phyloP scores from a whole-genome alignment of 2,329 filamentous ascomycete genomes.

The Aspergillus persii region DNA sequence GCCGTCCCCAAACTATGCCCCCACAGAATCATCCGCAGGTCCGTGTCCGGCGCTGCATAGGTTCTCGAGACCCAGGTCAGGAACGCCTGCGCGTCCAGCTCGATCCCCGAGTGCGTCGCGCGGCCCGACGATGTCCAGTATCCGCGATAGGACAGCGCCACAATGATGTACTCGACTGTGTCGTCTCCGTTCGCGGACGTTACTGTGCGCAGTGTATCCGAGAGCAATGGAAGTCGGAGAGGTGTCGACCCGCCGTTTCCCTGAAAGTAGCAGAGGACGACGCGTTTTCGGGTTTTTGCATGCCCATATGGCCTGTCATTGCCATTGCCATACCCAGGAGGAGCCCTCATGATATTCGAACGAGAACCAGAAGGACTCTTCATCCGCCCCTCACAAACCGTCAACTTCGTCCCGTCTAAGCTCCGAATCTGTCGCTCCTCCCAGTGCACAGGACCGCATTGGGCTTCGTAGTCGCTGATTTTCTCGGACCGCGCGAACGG shows the following conservation, averaged over 20 bases:
- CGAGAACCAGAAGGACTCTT: neutral
- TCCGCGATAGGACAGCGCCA: conserved; percentile 61
- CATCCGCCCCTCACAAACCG: conserved; percentile 65
- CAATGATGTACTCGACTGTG: conserved; percentile 37
- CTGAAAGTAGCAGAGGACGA: conserved; percentile 35
- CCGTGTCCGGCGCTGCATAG: conserved; percentile 24
- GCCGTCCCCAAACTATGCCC: conserved; percentile 75
- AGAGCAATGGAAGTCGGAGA: conserved; percentile 43
- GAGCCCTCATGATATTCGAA: neutral
- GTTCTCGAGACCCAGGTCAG: conserved; percentile 58
- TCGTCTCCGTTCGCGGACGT: neutral
- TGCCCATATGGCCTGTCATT: neutral
- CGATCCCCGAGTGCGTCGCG: conserved; percentile 68
- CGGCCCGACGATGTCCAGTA: conserved; percentile 76
- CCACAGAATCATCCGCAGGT: conserved; percentile 60
- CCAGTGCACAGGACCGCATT: conserved; percentile 66
- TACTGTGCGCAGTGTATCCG: conserved; percentile 40
- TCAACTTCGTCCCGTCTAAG: conserved; percentile 46
- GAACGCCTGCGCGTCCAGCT: conserved; percentile 65
- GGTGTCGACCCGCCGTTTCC: conserved; percentile 34
- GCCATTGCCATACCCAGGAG: conserved; percentile 18
- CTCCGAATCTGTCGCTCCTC: conserved; percentile 51
- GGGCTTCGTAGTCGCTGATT: conserved; percentile 60
- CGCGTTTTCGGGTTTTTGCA: conserved; percentile 7
- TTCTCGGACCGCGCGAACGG: conserved; percentile 67